Evolutionary conservation across 192 early-diverging fungal species (phyloP), one percentile per base, ranked within the genome.

Genomic region (Umbelopsis ramanniana): DNA sequence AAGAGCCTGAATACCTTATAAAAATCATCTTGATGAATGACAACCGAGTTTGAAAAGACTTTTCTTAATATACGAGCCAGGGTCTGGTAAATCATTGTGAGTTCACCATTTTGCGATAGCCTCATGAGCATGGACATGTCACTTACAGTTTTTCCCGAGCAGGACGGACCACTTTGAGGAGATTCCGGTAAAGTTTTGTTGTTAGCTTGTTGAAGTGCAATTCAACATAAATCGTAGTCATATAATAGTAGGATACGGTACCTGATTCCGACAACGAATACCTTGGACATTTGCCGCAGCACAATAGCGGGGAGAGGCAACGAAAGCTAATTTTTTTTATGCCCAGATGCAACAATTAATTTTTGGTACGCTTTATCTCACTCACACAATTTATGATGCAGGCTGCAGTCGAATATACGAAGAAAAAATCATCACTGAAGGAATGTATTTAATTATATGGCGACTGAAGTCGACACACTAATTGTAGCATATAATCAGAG

Each of bases 1-100:
- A 46, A 68, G 26, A 4, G 12, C 17, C 40, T 43, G 1, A 11
- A 43, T 15, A 75, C 73, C 68, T 87, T 85, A 79, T 89, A 94
- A 80, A 89, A 94, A 70, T 91, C 87, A 78, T 94, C 93, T 72
- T 94, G 93, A 74, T 91, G 89, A 26, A 93, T 67, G 9, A 91
- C 78, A 12, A 83, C 74, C 12, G 79, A 82, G 48, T 86, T 85
- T 3, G 90, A 89, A 14, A 92, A 76, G 35, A 92, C 75, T 40
- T 83, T 82, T 47, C 76, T 55, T 22, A 93, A 76, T 38, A 82
- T 84, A 22, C 87, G 85, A 0, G 88, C 83, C 6, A 92, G 67
- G 1, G 89, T 89, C 77, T 84, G 72, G 45, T 46, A 40, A 43
- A 3, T 40, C 7, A 57, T 29, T 14, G n/a, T 43, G 15, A 72